A percentile compares a stretch with the other conserved stretches of the same genome.
Conservation (phyloP, 768 basidiomycete species). For the Neoboletus subvelutipes region DNA sequence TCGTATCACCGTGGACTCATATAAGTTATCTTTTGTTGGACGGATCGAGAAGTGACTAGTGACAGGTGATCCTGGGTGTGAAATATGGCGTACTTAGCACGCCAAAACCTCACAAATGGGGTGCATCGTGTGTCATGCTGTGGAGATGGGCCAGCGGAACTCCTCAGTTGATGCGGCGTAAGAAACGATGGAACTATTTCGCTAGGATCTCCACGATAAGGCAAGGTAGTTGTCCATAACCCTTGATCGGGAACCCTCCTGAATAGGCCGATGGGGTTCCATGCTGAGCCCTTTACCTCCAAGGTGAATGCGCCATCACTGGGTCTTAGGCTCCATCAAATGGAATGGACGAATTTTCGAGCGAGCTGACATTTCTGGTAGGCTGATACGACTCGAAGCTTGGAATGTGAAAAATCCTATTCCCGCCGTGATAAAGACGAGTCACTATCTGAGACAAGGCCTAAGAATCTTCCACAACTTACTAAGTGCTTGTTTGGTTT, state of each 20-base stretch:
- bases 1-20: constrained; percentile 5
- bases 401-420: constrained; percentile 3
- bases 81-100: neutral
- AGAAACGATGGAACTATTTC: neutral
- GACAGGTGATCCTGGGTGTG: neutral
- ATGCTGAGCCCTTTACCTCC: constrained; percentile 9
- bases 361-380: neutral
- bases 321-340: neutral
- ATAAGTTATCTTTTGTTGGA: neutral
- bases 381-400: neutral
- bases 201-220: constrained; percentile 13
- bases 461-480: constrained; percentile 3
- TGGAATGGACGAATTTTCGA: constrained; percentile 4
- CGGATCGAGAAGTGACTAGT: constrained; percentile 2
- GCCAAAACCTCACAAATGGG: constrained; percentile 1
- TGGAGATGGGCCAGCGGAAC: constrained; percentile 1
- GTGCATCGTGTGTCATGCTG: neutral
- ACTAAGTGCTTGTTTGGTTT: constrained; percentile 19
- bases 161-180: neutral
- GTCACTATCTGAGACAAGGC: neutral
- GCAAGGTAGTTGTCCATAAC: constrained; percentile 1
- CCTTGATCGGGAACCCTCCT: constrained; percentile 3
- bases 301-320: neutral
- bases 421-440: constrained; percentile 15
- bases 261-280: neutral